A percentile compares a stretch with the other conserved stretches of the same genome.
Conservation (phyloP, 305 asterid species). For the Ruellia speciosa region DNA sequence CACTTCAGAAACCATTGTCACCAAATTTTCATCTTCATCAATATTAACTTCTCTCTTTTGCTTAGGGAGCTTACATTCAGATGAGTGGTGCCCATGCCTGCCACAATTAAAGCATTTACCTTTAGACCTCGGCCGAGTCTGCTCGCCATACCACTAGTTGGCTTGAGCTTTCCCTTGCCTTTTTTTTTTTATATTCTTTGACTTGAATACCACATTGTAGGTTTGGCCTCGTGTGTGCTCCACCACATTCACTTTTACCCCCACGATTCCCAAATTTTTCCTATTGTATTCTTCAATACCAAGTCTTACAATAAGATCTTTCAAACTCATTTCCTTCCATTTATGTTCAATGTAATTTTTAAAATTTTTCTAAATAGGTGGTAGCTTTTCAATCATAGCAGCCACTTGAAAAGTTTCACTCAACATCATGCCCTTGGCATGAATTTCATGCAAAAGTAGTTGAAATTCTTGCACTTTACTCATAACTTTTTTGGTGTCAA, state of each 20-base stretch:
- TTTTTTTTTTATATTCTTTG: too few species aligned
- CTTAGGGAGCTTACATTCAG: neutral
- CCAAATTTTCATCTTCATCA: neutral
- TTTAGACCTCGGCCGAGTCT: neutral
- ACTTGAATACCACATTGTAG: too few species aligned
- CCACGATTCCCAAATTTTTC: too few species aligned
- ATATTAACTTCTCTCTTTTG: neutral
- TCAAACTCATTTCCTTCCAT: neutral
- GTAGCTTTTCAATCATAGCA: neutral
- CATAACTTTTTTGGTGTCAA: neutral
- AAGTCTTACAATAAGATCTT: neutral
- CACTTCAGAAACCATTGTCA: neutral
- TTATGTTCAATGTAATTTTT: conserved; percentile 6
- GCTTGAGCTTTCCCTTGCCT: too few species aligned
- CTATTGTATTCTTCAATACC: neutral
- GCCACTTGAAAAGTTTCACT: conserved; percentile 10
- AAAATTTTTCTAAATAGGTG: neutral
- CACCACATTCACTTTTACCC: too few species aligned
- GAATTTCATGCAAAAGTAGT: neutral
- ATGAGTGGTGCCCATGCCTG: neutral
- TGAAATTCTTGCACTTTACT: conserved; percentile 2
- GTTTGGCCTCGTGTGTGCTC: too few species aligned
- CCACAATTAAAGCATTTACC: neutral
- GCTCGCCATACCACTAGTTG: too few species aligned
- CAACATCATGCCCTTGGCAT: neutral